These are phyloP conservation scores for Uronychia setigera DNA, from an alignment of 73 alveolate species.

Conservation along the genomic window DNA sequence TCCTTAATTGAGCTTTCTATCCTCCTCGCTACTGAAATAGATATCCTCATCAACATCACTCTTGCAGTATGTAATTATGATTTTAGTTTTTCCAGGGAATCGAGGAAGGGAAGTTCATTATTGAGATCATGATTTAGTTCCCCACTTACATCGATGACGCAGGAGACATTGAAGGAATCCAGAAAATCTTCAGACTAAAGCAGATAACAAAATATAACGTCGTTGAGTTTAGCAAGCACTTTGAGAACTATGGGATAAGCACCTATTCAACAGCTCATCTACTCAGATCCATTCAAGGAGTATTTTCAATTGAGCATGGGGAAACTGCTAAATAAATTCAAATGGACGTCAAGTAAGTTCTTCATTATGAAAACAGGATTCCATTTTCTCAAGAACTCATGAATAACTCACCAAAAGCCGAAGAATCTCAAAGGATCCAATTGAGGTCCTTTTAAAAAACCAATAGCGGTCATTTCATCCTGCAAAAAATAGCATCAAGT, in stretches of 20 bases:
- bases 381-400: neutral
- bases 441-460: neutral
- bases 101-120: neutral
- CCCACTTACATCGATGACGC: neutral
- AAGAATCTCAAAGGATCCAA: neutral
- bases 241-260: neutral
- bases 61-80: neutral
- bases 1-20: neutral
- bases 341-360: neutral
- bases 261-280: neutral
- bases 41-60: neutral
- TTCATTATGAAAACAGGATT: neutral
- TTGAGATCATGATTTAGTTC: neutral
- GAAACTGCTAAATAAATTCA: neutral
- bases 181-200: neutral
- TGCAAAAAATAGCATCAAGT: neutral
- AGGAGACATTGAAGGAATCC: neutral
- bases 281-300: neutral
- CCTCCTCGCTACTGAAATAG: neutral
- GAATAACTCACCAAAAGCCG: neutral
- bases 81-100: neutral
- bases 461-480: neutral
- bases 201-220: neutral
- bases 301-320: neutral
- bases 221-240: neutral